Evolutionary conservation across 208 protist genomes (phyloP), one percentile per base, ranked within the genome.

Genomic region (Trypanosoma theileri): DNA sequence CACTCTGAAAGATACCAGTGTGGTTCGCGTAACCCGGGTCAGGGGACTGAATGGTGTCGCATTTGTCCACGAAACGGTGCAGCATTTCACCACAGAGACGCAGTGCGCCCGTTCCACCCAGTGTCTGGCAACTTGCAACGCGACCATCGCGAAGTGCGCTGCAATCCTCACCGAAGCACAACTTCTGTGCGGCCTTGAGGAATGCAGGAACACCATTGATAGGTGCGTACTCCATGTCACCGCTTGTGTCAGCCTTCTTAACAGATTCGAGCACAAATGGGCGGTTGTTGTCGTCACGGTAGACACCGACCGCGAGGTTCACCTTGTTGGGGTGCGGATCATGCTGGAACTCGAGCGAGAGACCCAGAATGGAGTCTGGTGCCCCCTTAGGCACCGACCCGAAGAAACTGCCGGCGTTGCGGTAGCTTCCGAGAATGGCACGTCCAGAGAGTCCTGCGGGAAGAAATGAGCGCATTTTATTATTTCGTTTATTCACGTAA

Each of bases 301-400:
- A 99, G 3, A 98, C 98, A n/a, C 98, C 98, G 11, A 99, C 88
- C 35, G 84, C 94, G 4, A 99, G 83, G 75, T 98, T 98, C 21
- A 99, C 86, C 82, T 99, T 99, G 11, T 84, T 77, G 22, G 88
- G 82, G 31, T 68, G 57, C 10, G 76, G 52, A 70, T 99, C 97
- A 48, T 66, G 67, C 21, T 84, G 70, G 55, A 88, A 93, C 58
- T 77, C 75, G 2, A 72, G 69, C 4, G 73, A 78, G 19, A 93
- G 77, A 40, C 89, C 89, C 55, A 95, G 77, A 64, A 95, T 95
- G 28, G 83, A 52, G 60, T 94, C 88, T 19, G 84, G 75, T 7
- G 73, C 80, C n/a, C 81, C 83, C 16, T 65, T 71, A n/a, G 69
- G 76, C 28, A 94, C 79, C 0, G 45, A 54, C 0, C 70, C 57